These are phyloP conservation scores for Colletotrichum cordylinicola DNA, from an alignment of 2,329 filamentous ascomycete species.

Conservation along the genomic window DNA sequence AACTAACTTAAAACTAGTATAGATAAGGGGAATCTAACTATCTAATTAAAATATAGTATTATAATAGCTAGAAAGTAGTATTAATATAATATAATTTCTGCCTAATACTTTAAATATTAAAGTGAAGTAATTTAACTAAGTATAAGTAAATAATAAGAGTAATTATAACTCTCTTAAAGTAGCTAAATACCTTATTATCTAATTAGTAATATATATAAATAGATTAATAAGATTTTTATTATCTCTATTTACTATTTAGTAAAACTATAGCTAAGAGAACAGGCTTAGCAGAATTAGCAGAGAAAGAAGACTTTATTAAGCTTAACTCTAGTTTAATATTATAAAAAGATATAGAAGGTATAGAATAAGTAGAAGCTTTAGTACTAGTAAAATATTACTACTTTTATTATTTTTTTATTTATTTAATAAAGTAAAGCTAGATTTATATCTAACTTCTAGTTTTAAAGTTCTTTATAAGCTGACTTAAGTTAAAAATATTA, in stretches of 20 bases:
- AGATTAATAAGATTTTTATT: slow-evolving; percentile 28
- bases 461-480: slow-evolving; percentile 34
- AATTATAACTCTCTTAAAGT: slow-evolving; percentile 33
- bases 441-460: slow-evolving; percentile 41
- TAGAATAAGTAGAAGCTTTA: slow-evolving; percentile 46
- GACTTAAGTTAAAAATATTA: not conserved
- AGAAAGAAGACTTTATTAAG: slow-evolving; percentile 45
- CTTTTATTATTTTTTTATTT: slow-evolving; percentile 44
- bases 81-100: too few species aligned
- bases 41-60: not conserved
- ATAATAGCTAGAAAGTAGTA: not conserved
- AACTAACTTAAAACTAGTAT: not conserved
- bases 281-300: slow-evolving; percentile 29
- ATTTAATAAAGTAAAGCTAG: slow-evolving; percentile 44
- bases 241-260: slow-evolving; percentile 30
- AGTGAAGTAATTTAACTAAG: too few species aligned
- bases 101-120: too few species aligned
- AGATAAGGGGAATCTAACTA: not conserved
- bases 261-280: slow-evolving; percentile 28
- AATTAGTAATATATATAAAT: slow-evolving; percentile 22
- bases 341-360: slow-evolving; percentile 48
- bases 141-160: too few species aligned
- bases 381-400: slow-evolving; percentile 45
- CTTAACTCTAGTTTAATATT: slow-evolving; percentile 50
- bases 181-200: slow-evolving; percentile 39